Base-by-base conservation (phyloP, 2,329 filamentous ascomycete genomes). In the Phoma sp. region DNA sequence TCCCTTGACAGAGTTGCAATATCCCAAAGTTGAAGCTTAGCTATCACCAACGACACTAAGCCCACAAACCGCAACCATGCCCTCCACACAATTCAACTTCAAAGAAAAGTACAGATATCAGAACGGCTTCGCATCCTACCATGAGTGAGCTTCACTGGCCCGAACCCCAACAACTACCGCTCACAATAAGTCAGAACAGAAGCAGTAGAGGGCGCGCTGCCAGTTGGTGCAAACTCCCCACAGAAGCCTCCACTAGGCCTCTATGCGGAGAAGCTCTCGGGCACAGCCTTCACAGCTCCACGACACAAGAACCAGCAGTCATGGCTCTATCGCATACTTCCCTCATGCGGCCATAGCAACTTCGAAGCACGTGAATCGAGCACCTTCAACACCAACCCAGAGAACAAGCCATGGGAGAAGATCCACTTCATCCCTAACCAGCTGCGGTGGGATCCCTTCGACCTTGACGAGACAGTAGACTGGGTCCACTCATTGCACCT, bases 391-490 rank as follows among this genome's bases (percentile, higher is more conserved):
- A 80, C 79, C 14, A 81, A 81, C 58, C 79, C 78, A 0, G 79
- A 80, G 60, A 76, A 76, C 61, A 78, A 79, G 55, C 74, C 77
- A 9, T 76, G 80, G 47, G 82, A 83, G 59, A 84, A 84, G 67
- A 82, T 91, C 62, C 86, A 89, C 64, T 87, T 91, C 64, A 88
- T 92, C 43, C 91, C 91, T 4, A 92, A 93, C 68, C 90, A 93
- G 74, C 80, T 93, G 25, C 84, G 90, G 61, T 95, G 91, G 91
- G 87, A 90, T 61, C 87, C 86, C 2, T 91, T 92, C 69, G 87
- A 92, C 64, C 79, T 92, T 42, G 86, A 91, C 59, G 81, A 89
- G 71, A 81, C 80, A 3, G 85, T 85, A 2, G 86, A 89, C 65
- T 90, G 86, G 86, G 84, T 89, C 18, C 84, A 88, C 65, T 83